Base-by-base conservation (phyloP, 2,329 filamentous ascomycete species). In the Microcyclosporella mali region DNA sequence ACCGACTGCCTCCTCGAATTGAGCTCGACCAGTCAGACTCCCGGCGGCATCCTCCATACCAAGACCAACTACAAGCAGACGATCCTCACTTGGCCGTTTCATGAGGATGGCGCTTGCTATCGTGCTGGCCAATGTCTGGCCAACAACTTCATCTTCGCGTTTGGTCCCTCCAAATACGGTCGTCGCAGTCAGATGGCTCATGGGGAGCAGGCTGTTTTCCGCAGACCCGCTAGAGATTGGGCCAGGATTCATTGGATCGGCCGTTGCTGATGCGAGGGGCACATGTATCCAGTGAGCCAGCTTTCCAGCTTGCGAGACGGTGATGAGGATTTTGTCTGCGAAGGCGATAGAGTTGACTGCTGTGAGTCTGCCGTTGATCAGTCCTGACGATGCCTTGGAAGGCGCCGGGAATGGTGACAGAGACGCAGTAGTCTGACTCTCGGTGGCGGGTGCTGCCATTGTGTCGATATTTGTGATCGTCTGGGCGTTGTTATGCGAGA, bases 241-340 rank as follows among this genome's bases (percentile, higher is more conserved):
- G 58, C 15, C 74, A 67, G 68, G 79, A 77, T 60, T 85, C 79
- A 33, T 82, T 1, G 56, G 75, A 16, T 79, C 75, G 14, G 78
- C 74, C n/a, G 80, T 71, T 2, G 82, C 75, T 19, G 78, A 74
- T n/a, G 79, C 76, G 16, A 94, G 75, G 0, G 86, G 84, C 0
- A 94, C 85, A 70, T 92, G 85, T 15, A 95, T 88, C 92, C 92
- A 98, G 73, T 97, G 92, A 15, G 86, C 85, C 35, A 97, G 69
- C 46, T 83, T 78, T 6, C 89, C 90, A 48, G 83, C 78, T 68
- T 97, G 92, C 0, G 85, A 86, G 46, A 97, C 76, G 1, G 88
- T 95, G 50, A 98, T 71, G 56, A 98, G 69, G 56, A 98, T 88
- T 66, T 88, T 94, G 74, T 97, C 92, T 7, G 82, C 75, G 66